Evolutionary conservation across 2,329 filamentous ascomycete species (phyloP), one percentile per base, ranked within the genome.

Genomic region (Aspergillus ochraceoroseus): DNA sequence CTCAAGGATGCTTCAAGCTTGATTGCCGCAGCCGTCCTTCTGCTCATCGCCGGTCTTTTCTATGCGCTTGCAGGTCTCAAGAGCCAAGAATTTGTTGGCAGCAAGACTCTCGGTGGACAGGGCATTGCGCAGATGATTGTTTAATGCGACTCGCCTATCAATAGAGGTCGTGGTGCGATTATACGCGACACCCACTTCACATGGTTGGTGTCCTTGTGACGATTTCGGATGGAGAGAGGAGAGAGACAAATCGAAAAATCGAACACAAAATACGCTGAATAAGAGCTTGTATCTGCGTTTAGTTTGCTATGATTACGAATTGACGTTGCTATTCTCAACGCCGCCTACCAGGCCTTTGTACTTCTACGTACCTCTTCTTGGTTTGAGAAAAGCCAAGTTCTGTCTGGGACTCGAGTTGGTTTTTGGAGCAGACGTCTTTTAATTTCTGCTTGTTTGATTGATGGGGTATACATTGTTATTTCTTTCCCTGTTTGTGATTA

Each of bases 101-200:
- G 89, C 76, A 96, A 96, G 79, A 96, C 90, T 11, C 75, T 98
- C 38, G 92, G 92, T 52, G 92, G 92, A 38, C 83, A 87, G 53
- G 90, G 90, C 37, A 85, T 95, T 54, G 92, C 88, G 48, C 89
- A 95, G 73, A 95, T 96, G 90, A 95, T 96, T 69, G 88, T 96
- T 60, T 94, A 53, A 54, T 41, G 18, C 19, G 17, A n/a, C n/a
- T n/a, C n/a, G n/a, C n/a, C n/a, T n/a, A n/a, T n/a, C n/a, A n/a
- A n/a, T n/a, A n/a, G n/a, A n/a, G n/a, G n/a, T n/a, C n/a, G n/a
- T n/a, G n/a, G n/a, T n/a, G n/a, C n/a, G n/a, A n/a, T n/a, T n/a
- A n/a, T 33, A 20, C 19, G n/a, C 9, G 23, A 5, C 31, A 18
- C 14, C 14, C 4, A 11, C 7, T 17, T 31, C 13, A 2, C n/a